Conservation (phyloP, 164 flowering plant genomes). For the Vitis vinifera region DNA sequence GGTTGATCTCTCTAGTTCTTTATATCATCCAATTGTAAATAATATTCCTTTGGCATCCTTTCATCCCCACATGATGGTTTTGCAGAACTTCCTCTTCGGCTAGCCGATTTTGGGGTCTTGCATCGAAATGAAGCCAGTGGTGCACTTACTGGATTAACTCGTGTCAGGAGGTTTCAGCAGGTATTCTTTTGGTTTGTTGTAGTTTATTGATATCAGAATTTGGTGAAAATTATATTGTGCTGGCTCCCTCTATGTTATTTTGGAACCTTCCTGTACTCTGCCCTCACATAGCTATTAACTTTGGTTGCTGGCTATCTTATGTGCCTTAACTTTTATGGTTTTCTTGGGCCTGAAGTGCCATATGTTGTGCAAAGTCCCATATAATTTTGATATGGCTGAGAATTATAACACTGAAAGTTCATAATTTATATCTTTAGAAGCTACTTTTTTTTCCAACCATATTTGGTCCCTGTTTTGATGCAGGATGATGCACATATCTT, state of each 20-base stretch:
- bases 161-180: constrained; percentile 99
- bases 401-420: neutral
- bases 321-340: neutral
- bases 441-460: constrained; percentile 6
- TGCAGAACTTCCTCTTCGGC: constrained; percentile 89
- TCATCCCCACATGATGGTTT: neutral
- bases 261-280: no score
- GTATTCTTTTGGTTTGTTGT: constrained; percentile 29
- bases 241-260: no score
- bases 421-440: neutral
- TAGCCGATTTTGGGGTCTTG: constrained; percentile 98
- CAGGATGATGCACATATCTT: constrained; percentile 99
- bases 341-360: neutral
- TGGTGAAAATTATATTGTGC: neutral
- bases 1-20: neutral
- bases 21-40: neutral
- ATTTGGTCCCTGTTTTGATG: constrained; percentile 3
- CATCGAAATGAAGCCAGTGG: constrained; percentile 99
- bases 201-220: neutral
- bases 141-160: constrained; percentile 94
- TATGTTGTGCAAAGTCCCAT: neutral
- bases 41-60: neutral
- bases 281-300: no score
- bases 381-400: neutral
- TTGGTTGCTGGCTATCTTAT: no score